A percentile compares a stretch with the other conserved stretches of the same genome.
Evolutionary conservation across 495 filamentous ascomycete genomes (phyloP).

Genomic region (Bathelium albidoporum): DNA sequence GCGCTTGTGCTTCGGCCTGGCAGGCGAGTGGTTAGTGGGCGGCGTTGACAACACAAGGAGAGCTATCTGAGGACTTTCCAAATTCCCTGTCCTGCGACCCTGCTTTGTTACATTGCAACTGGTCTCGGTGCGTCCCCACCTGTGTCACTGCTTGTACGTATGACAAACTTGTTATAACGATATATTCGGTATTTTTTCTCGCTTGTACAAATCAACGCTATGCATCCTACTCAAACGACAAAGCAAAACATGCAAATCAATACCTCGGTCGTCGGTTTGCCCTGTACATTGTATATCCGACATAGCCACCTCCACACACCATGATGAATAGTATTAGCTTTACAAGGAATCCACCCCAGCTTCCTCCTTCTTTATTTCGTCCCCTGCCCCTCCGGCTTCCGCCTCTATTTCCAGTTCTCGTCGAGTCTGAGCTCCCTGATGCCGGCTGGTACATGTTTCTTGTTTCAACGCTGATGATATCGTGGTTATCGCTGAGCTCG

Average conservation of each 20-base stretch:
- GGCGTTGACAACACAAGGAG: not conserved
- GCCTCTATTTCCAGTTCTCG: constrained; percentile 19
- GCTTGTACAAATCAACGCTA: constrained; percentile 5
- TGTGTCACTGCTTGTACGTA: not conserved
- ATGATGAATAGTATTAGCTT: constrained; percentile 68
- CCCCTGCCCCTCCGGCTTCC: constrained; percentile 31
- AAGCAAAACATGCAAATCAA: constrained; percentile 36
- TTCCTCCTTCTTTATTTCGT: constrained; percentile 36
- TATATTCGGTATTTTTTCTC: not conserved
- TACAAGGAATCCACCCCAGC: constrained; percentile 90
- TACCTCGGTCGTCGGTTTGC: constrained; percentile 68
- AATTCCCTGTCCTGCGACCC: not conserved
- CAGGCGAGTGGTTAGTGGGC: not conserved
- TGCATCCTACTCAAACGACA: constrained; percentile 1
- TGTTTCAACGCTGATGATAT: constrained; percentile 79
- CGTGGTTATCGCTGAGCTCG: constrained; percentile 94
- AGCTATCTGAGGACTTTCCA: not conserved
- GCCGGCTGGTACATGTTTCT: constrained; percentile 67
- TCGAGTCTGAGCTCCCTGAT: constrained; percentile 37
- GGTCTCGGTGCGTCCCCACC: not conserved
- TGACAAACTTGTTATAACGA: not conserved
- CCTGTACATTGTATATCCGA: constrained; percentile 75
- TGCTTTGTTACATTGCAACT: not conserved
- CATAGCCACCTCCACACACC: constrained; percentile 63
- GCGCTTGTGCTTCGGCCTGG: not conserved